Conservation (phyloP, 108 stramenopile genomes). For the Cyclotella baltica region DNA sequence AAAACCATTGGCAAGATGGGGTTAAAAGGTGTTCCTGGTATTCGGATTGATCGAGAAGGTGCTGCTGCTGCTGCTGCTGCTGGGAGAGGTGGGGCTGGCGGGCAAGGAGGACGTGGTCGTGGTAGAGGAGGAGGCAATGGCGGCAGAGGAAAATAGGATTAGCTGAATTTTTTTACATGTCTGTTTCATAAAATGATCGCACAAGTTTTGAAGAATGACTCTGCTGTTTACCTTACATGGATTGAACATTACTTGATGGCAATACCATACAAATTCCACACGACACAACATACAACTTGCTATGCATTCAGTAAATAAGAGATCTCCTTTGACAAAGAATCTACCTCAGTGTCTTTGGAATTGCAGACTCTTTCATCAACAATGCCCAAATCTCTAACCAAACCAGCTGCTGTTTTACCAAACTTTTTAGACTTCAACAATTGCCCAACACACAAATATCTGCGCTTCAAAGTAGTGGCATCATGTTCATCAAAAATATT, state of each 20-base stretch:
- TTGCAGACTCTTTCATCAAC: slow-evolving; percentile 22
- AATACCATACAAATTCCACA: no score
- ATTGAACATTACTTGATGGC: no score
- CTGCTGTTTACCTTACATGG: no score
- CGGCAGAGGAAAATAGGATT: slow-evolving; percentile 8
- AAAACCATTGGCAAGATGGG: slow-evolving; percentile 92
- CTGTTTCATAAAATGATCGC: no score
- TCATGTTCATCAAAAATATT: slow-evolving; percentile 60
- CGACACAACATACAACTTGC: not conserved
- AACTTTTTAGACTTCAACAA: slow-evolving; percentile 34
- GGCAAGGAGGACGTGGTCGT: not conserved
- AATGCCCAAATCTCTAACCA: slow-evolving; percentile 47
- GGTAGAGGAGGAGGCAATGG: not conserved
- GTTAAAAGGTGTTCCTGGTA: slow-evolving; percentile 72
- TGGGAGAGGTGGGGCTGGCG: not conserved
- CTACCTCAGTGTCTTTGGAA: not conserved
- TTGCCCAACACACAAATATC: slow-evolving; percentile 39
- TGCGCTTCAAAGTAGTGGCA: slow-evolving; percentile 50
- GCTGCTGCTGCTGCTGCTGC: no score
- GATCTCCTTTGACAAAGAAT: slow-evolving; percentile 42
- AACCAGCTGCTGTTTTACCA: slow-evolving; percentile 34
- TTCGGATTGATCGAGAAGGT: slow-evolving; percentile 50
- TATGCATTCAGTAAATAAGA: slow-evolving; percentile 11
- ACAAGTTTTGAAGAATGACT: no score
- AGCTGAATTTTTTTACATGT: no score